Evolutionary conservation across 192 early-diverging fungal genomes (phyloP), one percentile per base, ranked within the genome.

Genomic region (Lunasporangiospora selenospora): DNA sequence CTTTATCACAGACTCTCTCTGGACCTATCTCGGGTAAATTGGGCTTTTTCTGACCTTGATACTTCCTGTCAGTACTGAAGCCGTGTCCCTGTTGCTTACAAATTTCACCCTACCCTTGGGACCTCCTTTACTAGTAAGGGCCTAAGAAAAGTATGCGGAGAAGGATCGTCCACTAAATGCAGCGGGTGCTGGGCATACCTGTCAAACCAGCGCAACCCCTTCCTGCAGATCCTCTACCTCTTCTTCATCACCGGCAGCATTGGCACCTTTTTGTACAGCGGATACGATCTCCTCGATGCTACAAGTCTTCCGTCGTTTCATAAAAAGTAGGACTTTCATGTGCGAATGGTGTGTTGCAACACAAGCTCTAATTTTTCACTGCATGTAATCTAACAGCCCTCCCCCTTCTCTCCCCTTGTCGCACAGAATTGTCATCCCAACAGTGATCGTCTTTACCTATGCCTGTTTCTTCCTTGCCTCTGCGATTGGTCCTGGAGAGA

Each of bases 391-490:
- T n/a, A n/a, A n/a, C n/a, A n/a, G n/a, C n/a, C n/a, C n/a, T n/a
- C n/a, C n/a, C n/a, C n/a, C n/a, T n/a, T n/a, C n/a, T n/a, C n/a
- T n/a, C n/a, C n/a, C n/a, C n/a, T n/a, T n/a, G n/a, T n/a, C n/a
- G n/a, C n/a, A 9, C 37, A 85, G 83, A 11, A 53, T 65, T 45
- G 34, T 78, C 24, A 75, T 82, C 46, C 79, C 78, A 3, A 29
- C 65, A 10, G 53, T 81, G 50, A 81, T 82, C 26, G 47, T 53
- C 2, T 77, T 76, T 31, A 70, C 80, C 3, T 85, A 85, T 59
- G 63, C 39, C 5, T 67, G 62, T 54, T 82, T 77, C 45, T 79
- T 79, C 32, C 58, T 81, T 24, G 81, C 81, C 19, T 79, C 79
- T 9, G 33, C 61, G 11, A 54, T 78, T 11, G 75, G 82, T 42